These are phyloP conservation scores for Penicillium soppii DNA, from an alignment of 495 filamentous ascomycete species.

Conservation along the genomic window DNA sequence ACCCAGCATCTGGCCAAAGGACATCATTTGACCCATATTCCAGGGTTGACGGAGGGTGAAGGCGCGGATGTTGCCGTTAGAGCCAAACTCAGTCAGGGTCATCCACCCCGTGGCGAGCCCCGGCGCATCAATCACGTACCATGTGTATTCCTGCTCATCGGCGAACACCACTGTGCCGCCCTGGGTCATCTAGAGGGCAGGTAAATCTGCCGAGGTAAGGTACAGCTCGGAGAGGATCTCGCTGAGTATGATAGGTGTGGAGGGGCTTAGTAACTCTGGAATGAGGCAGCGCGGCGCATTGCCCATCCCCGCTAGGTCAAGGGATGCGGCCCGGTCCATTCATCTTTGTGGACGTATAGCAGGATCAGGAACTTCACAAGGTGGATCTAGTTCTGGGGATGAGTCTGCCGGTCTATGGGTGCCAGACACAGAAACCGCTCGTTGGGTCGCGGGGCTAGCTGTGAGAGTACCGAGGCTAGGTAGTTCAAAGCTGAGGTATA, in stretches of 20 bases:
- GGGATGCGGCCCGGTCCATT: background rate
- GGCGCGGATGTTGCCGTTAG: constrained; percentile 1
- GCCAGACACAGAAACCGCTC: constrained; percentile 5
- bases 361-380: constrained; percentile 3
- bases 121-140: constrained; percentile 6
- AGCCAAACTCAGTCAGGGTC: constrained; percentile 7
- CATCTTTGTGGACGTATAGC: background rate
- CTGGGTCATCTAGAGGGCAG: constrained; percentile 8
- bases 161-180: constrained; percentile 8
- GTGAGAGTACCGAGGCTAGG: constrained; percentile 6
- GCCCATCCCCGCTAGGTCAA: background rate
- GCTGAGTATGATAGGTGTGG: background rate
- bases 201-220: constrained; percentile 6
- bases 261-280: background rate
- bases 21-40: constrained; percentile 7
- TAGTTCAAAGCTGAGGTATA: constrained; percentile 6
- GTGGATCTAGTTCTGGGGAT: background rate
- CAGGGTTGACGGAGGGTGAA: constrained; percentile 7
- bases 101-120: constrained; percentile 3
- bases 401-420: constrained; percentile 1
- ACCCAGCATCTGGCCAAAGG: constrained; percentile 2
- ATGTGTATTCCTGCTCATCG: background rate
- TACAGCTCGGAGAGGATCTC: constrained; percentile 5
- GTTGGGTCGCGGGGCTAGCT: constrained; percentile 6
- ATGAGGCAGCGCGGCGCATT: background rate